Evolutionary conservation across 768 basidiomycete genomes (phyloP), one percentile per base, ranked within the genome.

Genomic region (Solioccasus polychromus): DNA sequence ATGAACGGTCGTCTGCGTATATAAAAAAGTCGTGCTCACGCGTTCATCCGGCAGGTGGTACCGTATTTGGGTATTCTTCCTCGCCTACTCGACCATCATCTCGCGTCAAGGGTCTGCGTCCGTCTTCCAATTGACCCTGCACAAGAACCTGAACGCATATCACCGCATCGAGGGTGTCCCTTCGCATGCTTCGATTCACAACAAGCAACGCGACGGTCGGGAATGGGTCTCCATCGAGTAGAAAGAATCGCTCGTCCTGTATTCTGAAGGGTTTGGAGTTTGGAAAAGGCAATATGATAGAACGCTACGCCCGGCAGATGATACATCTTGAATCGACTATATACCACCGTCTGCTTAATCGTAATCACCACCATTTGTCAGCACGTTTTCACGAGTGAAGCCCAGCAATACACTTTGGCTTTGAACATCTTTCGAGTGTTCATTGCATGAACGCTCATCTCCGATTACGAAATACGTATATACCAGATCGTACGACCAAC

Each of bases 71-170:
- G 82, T 82, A 4, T 98, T 87, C 79, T 99, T 99, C 85, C 79
- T 99, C 25, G 96, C 94, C 11, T 95, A 85, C 65, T 83, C 87
- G 35, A 78, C 77, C n/a, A 96, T 99, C 56, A 77, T 74, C 48
- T 82, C 85, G 54, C 79, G 91, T 22, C 90, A 98, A 76, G 96
- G 96, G 26, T 75, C 85, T 11, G 82, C 88, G 7, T 89, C 92
- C 0, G 87, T 97, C 32, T 99, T 95, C 88, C 94, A 98, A 72
- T 81, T 99, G 62, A 97, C 94, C 5, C 69, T 94, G 50, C 95
- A 98, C 77, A 99, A 99, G 75, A 99, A 98, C 75, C 71, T 98
- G 53, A 98, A 98, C 62, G 90, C 85, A 0, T 98, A 84, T 74
- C 92, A 92, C 62, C 88, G 96, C 48, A 78, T 96, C 57, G 81